Base-by-base conservation (phyloP, 2,329 filamentous ascomycete species). In the Talaromyces pinophilus region DNA sequence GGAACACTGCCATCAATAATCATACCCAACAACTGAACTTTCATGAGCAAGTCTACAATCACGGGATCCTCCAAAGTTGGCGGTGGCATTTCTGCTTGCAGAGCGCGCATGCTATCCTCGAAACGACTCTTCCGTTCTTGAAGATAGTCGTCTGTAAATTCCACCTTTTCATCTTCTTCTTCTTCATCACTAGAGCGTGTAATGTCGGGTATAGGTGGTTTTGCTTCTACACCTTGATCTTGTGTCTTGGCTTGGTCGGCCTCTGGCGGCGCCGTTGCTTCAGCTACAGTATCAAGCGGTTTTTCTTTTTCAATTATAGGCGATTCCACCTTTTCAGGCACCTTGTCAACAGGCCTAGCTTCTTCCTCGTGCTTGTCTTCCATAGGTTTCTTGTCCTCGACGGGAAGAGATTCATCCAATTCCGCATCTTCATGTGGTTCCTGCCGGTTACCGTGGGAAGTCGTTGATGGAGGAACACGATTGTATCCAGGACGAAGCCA, bases 61-160 rank as follows among this genome's bases (percentile, higher is more conserved):
- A 70, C 71, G 1, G 77, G 76, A 68, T 83, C 80, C 65, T 81
- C 75, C 48, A 83, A 72, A 8, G 78, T 76, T 1, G 80, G 71
- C 4, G 73, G 76, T 25, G 82, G 82, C 64, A 82, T 74, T 69
- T 81, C 78, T 6, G 78, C 75, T 61, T 78, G 75, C 25, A 83
- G 73, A 3, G 74, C 69, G 59, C 78, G 72, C 75, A 83, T 80
- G 62, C 82, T 79, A 65, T 77, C 79, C 67, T 82, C 79, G 57
- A 82, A 82, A 8, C 77, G 77, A 46, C 74, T 74, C 68, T 82
- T 82, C 17, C 80, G 76, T 69, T 81, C 78, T 30, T 80, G 79
- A 46, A 82, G 75, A 67, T 83, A 82, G 54, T 82, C 81, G 59
- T 83, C 80, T 11, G 80, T 82, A 50, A 83, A 79, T 40, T 81